phyloP scores from a whole-genome alignment of 108 stramenopile species.

The Nitzschia sp. region DNA sequence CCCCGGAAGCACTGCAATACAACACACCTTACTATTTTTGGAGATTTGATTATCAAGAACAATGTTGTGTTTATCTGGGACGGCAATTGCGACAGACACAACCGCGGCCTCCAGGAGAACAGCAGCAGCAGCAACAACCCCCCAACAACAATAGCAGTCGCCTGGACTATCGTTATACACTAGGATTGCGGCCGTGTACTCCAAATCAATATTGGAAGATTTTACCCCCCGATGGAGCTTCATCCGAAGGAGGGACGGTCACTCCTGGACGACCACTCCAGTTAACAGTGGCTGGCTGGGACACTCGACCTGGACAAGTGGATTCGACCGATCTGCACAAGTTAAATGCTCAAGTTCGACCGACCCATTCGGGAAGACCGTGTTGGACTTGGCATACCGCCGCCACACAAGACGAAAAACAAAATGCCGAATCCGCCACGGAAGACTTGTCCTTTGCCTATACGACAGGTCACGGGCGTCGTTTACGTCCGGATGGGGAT shows the following conservation, averaged over 20 bases:
- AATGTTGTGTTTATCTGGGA: conserved; percentile 12
- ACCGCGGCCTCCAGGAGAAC: neutral
- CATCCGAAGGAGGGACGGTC: neutral
- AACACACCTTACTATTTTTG: conserved; percentile 17
- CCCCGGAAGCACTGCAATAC: neutral
- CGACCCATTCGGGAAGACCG: neutral
- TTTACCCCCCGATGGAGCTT: neutral
- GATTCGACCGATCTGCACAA: neutral
- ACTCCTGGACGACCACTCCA: neutral
- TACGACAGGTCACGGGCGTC: conserved; percentile 2
- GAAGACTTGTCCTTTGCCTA: conserved; percentile 1
- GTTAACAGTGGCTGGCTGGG: neutral
- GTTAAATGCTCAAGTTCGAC: neutral
- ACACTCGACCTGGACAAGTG: conserved; percentile 4
- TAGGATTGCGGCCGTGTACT: conserved; percentile 15
- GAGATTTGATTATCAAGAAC: conserved; percentile 20
- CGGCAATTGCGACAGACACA: conserved; percentile 19
- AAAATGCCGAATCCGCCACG: neutral
- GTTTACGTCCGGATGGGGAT: neutral
- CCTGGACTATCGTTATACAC: neutral
- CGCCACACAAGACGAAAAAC: neutral
- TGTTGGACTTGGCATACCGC: neutral
- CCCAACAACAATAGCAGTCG: neutral
- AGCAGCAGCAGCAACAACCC: neutral
- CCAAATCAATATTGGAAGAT: conserved; percentile 25